Evolutionary conservation across 192 early-diverging fungal species (phyloP).

Genomic region (Obelidium mucronatum): DNA sequence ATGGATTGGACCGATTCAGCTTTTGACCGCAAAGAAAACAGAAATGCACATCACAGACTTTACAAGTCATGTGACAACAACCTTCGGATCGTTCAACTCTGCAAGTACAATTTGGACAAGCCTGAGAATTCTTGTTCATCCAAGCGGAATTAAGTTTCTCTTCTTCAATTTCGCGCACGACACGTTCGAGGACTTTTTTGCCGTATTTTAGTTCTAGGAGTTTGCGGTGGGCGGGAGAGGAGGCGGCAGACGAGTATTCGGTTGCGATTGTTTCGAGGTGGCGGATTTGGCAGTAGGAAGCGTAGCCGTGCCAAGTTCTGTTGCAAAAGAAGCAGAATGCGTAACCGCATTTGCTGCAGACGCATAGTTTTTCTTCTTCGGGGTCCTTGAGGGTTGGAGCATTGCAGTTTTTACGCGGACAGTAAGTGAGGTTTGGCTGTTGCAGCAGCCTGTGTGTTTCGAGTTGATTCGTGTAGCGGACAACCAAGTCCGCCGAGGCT

Average conservation of each 20-base stretch:
- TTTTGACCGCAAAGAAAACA: constrained; percentile 44
- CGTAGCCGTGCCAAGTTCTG: constrained; percentile 45
- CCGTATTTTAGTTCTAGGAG: constrained; percentile 45
- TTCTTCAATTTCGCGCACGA: constrained; percentile 36
- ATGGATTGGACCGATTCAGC: constrained; percentile 14
- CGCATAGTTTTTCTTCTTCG: constrained; percentile 45
- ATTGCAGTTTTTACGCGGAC: constrained; percentile 43
- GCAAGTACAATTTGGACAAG: constrained; percentile 37
- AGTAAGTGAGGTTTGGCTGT: constrained; percentile 45
- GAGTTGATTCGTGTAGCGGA: constrained; percentile 23
- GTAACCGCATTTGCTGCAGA: constrained; percentile 42
- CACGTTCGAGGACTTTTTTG: constrained; percentile 36
- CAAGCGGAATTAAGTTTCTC: constrained; percentile 29
- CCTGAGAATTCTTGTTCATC: constrained; percentile 41
- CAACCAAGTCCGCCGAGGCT: constrained; percentile 8
- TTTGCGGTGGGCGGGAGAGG: background rate
- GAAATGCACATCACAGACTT: constrained; percentile 44
- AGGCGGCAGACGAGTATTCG: constrained; percentile 40
- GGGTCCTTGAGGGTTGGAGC: constrained; percentile 40
- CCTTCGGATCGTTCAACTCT: constrained; percentile 32
- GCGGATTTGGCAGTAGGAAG: constrained; percentile 43
- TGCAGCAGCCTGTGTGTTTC: constrained; percentile 25
- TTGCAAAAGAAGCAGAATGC: constrained; percentile 51
- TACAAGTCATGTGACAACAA: constrained; percentile 47
- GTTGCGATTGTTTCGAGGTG: constrained; percentile 22